Percentiles rank a stretch among this genome's conserved stretches.
These are phyloP conservation scores for Nicotiana rustica DNA, from an alignment of 305 asterid genomes.

Conservation along the genomic window DNA sequence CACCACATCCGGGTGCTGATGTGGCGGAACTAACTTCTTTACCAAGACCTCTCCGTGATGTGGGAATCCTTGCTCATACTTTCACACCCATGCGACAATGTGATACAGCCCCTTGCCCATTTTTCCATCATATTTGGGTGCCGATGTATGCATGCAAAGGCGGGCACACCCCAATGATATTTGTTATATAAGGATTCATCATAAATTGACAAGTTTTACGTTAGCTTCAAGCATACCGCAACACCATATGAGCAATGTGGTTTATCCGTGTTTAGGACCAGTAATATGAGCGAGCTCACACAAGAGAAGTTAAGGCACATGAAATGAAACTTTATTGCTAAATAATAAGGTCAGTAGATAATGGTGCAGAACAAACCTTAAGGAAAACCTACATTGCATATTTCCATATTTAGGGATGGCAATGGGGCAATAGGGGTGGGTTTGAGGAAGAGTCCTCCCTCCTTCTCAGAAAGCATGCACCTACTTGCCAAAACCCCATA, in stretches of 20 bases:
- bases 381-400: background rate
- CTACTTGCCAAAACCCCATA: background rate
- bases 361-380: background rate
- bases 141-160: background rate
- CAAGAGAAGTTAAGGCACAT: background rate
- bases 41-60: background rate
- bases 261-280: too few relatives aligned
- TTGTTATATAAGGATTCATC: background rate
- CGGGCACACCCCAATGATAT: background rate
- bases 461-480: background rate
- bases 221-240: background rate
- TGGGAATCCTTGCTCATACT: background rate
- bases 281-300: background rate
- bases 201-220: background rate
- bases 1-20: too few relatives aligned
- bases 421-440: background rate
- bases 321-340: background rate
- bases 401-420: background rate
- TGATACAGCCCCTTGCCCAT: background rate
- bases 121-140: too few relatives aligned
- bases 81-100: background rate
- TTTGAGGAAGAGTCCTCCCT: constrained; percentile 9
- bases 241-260: background rate
- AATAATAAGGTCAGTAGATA: background rate
- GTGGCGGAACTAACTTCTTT: too few relatives aligned